These are phyloP conservation scores for Sphaerulina vaccinii DNA, from an alignment of 2,329 filamentous ascomycete genomes.

Conservation along the genomic window DNA sequence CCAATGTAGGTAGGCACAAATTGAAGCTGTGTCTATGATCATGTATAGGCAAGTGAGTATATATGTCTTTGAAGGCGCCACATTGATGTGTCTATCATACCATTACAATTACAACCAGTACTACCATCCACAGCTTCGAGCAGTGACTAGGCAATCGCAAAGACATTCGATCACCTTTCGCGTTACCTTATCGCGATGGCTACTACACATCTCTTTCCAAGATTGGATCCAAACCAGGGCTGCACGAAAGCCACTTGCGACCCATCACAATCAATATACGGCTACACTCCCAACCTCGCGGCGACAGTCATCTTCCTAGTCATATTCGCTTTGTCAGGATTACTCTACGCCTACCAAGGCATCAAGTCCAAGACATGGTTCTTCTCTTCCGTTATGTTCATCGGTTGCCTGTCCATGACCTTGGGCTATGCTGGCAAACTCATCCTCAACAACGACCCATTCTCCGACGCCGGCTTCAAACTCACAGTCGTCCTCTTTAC, in stretches of 20 bases:
- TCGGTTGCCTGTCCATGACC: conserved; percentile 45
- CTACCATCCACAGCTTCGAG: too few species aligned
- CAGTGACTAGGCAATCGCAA: too few species aligned
- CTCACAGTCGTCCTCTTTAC: conserved; percentile 47
- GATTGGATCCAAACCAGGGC: conserved; percentile 28
- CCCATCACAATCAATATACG: conserved; percentile 30
- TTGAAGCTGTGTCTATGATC: background rate
- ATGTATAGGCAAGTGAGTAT: background rate
- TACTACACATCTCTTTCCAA: conserved; percentile 19
- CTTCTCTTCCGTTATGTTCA: conserved; percentile 43
- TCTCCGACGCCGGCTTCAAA: conserved; percentile 44
- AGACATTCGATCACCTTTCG: background rate
- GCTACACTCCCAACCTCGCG: conserved; percentile 40
- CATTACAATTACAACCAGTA: too few species aligned
- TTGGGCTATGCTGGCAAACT: conserved; percentile 47
- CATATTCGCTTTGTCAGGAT: conserved; percentile 37
- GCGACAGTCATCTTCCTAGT: conserved; percentile 43
- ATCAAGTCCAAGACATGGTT: conserved; percentile 38
- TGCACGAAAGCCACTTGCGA: conserved; percentile 34
- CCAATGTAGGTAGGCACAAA: background rate
- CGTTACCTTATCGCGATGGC: conserved; percentile 12
- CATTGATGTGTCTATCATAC: background rate
- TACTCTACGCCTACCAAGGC: conserved; percentile 37
- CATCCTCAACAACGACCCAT: conserved; percentile 45
- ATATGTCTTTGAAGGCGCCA: background rate